A percentile compares a stretch with the other conserved stretches of the same genome.
Conservation (phyloP, 306 rosid species). For the Morella rubra region DNA sequence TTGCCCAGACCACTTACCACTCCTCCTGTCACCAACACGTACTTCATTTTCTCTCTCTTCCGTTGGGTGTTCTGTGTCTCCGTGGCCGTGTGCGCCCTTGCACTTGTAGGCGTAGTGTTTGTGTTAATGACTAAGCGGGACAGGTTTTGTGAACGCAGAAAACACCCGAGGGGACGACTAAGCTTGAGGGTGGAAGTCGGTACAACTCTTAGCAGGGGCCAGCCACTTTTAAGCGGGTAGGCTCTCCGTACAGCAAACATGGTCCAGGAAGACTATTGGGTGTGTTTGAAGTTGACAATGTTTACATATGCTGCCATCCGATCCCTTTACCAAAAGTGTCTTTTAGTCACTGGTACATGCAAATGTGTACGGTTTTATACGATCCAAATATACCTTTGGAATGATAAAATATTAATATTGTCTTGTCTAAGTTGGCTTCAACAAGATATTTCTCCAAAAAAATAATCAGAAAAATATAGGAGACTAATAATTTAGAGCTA, state of each 20-base stretch:
- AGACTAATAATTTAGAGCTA: too few species aligned
- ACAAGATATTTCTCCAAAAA: too few species aligned
- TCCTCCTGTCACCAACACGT: slow-evolving; percentile 86
- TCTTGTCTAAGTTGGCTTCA: too few species aligned
- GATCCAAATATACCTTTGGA: too few species aligned
- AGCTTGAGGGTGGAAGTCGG: neutral
- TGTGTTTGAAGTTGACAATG: too few species aligned
- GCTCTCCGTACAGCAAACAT: neutral
- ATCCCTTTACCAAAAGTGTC: too few species aligned
- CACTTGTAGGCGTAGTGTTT: slow-evolving; percentile 33
- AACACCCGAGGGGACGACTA: neutral
- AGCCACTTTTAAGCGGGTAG: neutral
- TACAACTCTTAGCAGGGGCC: neutral
- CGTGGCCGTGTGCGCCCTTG: neutral
- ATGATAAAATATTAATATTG: too few species aligned
- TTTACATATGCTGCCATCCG: too few species aligned
- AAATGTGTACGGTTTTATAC: too few species aligned
- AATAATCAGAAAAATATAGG: too few species aligned
- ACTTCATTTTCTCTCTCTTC: slow-evolving; percentile 55
- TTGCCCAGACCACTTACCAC: slow-evolving; percentile 99
- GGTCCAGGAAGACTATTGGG: neutral
- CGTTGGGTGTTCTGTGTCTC: neutral
- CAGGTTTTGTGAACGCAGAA: slow-evolving; percentile 13
- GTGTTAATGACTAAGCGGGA: slow-evolving; percentile 49
- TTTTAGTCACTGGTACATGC: too few species aligned